A percentile compares a stretch with the other conserved stretches of the same genome.
Evolutionary conservation across 2,329 filamentous ascomycete species (phyloP).

Genomic region (Westerdykella aurantiaca): DNA sequence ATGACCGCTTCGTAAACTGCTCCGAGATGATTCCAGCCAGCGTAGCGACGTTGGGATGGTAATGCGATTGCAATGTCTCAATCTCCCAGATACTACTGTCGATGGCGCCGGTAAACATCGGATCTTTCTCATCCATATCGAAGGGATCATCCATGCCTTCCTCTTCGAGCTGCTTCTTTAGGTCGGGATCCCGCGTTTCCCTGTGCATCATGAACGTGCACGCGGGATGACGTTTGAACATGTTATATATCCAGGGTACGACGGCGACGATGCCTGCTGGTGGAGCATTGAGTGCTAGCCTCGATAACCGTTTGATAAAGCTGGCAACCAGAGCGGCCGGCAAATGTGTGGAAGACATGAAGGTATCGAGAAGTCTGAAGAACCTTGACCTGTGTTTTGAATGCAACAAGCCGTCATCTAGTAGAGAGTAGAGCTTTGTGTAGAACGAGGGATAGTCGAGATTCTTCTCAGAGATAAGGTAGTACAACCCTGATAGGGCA

Average conservation of each 20-base stretch:
- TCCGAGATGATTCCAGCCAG: conserved; percentile 90
- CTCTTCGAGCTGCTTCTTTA: conserved; percentile 55
- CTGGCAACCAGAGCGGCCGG: conserved; percentile 86
- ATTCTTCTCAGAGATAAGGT: conserved; percentile 88
- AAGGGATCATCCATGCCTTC: conserved; percentile 70
- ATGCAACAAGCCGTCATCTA: conserved; percentile 81
- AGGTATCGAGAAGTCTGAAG: conserved; percentile 86
- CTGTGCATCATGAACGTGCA: conserved; percentile 97
- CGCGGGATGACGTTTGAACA: conserved; percentile 80
- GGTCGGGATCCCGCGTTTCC: conserved; percentile 54
- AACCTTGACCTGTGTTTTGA: conserved; percentile 92
- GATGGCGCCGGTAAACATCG: conserved; percentile 78
- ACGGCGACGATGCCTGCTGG: conserved; percentile 84
- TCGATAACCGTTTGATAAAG: conserved; percentile 89
- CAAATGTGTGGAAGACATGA: conserved; percentile 85
- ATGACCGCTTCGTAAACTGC: conserved; percentile 93
- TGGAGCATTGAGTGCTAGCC: conserved; percentile 79
- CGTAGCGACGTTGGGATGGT: conserved; percentile 93
- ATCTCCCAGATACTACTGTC: conserved; percentile 95
- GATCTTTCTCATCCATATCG: conserved; percentile 66
- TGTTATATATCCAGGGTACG: conserved; percentile 91
- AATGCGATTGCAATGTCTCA: conserved; percentile 83
- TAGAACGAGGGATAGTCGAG: conserved; percentile 96
- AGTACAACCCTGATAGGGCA: conserved; percentile 88
- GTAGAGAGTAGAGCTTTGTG: conserved; percentile 83